Evolutionary conservation across 2,329 filamentous ascomycete genomes (phyloP).

Genomic region (Xenoacremonium recifei): DNA sequence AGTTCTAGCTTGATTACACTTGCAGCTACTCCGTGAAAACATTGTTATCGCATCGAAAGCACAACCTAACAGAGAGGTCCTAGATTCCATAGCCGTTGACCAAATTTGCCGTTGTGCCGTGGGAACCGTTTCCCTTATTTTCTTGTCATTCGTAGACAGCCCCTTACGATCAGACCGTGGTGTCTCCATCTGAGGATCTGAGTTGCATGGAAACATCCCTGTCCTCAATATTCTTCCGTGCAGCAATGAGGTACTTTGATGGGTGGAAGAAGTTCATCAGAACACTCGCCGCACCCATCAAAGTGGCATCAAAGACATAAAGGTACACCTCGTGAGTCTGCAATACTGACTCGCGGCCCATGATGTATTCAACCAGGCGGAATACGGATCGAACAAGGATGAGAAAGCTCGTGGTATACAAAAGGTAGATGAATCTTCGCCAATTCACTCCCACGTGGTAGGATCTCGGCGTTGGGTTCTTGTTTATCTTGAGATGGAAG

Average conservation of each 20-base stretch:
- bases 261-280: constrained; percentile 11
- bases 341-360: constrained; percentile 28
- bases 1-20: no score
- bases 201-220: no score
- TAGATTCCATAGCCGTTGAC: no score
- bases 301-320: constrained; percentile 32
- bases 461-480: constrained; percentile 1
- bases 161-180: no score
- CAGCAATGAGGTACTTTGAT: not conserved
- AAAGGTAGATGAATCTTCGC: constrained; percentile 21
- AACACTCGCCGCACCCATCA: constrained; percentile 26
- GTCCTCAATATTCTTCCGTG: not conserved
- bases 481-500: constrained; percentile 36
- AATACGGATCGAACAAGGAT: constrained; percentile 39
- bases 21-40: no score
- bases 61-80: no score
- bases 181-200: no score
- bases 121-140: no score
- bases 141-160: no score
- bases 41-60: no score
- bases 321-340: constrained; percentile 28
- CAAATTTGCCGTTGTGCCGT: no score
- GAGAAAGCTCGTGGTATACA: constrained; percentile 21
- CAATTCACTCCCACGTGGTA: constrained; percentile 17
- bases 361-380: constrained; percentile 37